Percentiles rank a stretch among this genome's conserved stretches.
Conservation (phyloP, 2,329 filamentous ascomycete species). For the Lachnellula suecica region DNA sequence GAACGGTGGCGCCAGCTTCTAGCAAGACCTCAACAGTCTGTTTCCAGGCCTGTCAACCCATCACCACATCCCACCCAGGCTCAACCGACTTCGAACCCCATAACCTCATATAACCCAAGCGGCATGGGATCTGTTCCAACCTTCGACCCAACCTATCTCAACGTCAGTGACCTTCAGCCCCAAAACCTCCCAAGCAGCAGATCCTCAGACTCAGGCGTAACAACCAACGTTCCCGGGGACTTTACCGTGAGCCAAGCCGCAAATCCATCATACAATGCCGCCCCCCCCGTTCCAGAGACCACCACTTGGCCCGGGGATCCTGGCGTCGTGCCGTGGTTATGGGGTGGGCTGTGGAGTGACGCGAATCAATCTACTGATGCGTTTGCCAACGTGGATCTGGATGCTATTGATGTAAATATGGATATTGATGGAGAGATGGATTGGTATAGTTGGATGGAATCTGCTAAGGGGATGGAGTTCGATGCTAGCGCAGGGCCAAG, state of each 20-base stretch:
- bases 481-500: no score
- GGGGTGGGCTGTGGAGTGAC: slow-evolving; percentile 31
- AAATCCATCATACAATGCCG: no score
- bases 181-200: not conserved
- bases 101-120: not conserved
- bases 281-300: slow-evolving; percentile 4
- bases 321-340: slow-evolving; percentile 26
- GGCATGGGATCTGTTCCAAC: not conserved
- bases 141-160: slow-evolving; percentile 9
- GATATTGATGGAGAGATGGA: slow-evolving; percentile 35
- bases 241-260: not conserved
- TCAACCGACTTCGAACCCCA: not conserved
- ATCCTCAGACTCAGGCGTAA: no score
- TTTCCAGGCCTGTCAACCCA: not conserved
- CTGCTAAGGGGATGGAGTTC: slow-evolving; percentile 28
- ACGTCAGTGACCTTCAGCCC: not conserved
- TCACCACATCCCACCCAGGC: not conserved
- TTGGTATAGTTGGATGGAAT: slow-evolving; percentile 40
- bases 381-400: slow-evolving; percentile 26
- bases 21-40: not conserved
- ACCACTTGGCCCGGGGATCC: slow-evolving; percentile 10
- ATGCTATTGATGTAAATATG: slow-evolving; percentile 26
- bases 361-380: slow-evolving; percentile 20
- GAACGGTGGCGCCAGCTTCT: slow-evolving; percentile 34
- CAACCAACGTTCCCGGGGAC: slow-evolving; percentile 2